Base-by-base conservation (phyloP, 208 protist species). In the Novymonas esmeraldas region DNA sequence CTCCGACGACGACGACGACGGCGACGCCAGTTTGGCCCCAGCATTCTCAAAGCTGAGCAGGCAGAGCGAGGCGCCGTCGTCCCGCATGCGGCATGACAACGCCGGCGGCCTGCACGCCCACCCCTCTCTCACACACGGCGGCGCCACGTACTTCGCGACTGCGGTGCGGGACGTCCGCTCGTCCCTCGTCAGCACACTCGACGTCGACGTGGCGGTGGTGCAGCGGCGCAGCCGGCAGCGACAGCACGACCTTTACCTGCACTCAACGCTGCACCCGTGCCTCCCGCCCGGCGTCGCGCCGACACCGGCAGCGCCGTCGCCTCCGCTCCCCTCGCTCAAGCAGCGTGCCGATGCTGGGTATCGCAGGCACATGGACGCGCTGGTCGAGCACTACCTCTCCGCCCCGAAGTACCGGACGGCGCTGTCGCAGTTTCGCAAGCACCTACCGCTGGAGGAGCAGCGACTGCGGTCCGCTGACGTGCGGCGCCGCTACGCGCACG, bases 361-460 rank as follows among this genome's bases (percentile, higher is more conserved):
- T 38, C 52, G 42, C 16, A 73, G 70, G 18, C 63, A 84, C 55
- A 78, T 87, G 64, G 62, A 89, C 50, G 62, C 64, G 13, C 55
- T 89, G 31, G 76, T 92, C 0, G 79, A 82, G 64, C 46, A 51
- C 28, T 92, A 85, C 70, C 63, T 79, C 2, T 64, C 73, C 3
- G 61, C 58, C 11, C 72, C 76, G n/a, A 62, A 67, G 36, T 85
- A 82, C 52, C 44, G 62, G 9, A 70, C 64, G 24, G 82, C 85
- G 11, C 69, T 76, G 20, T 45, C 62, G 38, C 61, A 72, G 44
- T 88, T 85, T 56, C 73, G 64, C 44, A 65, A 65, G 51, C 79
- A 76, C 45, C 57, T 80, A 16, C 74, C 81, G 2, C 16, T 55
- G 4, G 74, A 46, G 0, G 82, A 89, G 39, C 76, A 92, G 76